Conservation (phyloP, 148 eudicot species). For the Amaranthus hypochondriacus region DNA sequence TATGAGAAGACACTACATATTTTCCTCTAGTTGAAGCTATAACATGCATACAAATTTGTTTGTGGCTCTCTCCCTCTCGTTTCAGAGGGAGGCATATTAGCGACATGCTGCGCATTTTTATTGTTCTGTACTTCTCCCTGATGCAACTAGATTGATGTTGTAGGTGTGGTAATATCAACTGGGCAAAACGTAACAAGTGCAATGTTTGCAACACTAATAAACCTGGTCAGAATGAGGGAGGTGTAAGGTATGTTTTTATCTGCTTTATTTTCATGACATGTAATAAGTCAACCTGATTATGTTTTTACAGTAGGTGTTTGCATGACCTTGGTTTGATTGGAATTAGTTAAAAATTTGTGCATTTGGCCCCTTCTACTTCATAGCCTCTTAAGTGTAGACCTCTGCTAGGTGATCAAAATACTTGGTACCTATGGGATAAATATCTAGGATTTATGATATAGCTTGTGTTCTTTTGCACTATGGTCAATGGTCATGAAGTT, state of each 20-base stretch:
- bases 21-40: too few species aligned
- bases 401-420: too few species aligned
- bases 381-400: not conserved
- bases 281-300: not conserved
- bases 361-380: not conserved
- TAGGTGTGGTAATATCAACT: constrained; percentile 98
- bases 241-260: constrained; percentile 59
- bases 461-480: too few species aligned
- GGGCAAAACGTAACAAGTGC: constrained; percentile 95
- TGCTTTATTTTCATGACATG: not conserved
- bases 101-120: not conserved
- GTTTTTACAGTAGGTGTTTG: not conserved
- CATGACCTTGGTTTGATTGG: not conserved
- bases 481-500: too few species aligned
- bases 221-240: constrained; percentile 87
- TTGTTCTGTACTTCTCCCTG: constrained; percentile 6
- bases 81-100: not conserved
- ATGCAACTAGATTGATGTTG: constrained; percentile 23
- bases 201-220: constrained; percentile 97
- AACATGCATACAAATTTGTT: too few species aligned
- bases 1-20: too few species aligned
- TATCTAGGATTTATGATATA: too few species aligned
- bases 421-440: too few species aligned
- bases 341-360: not conserved
- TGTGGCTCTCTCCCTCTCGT: too few species aligned